Evolutionary conservation across 805 yeast genomes (phyloP), one percentile per base, ranked within the genome.

Genomic region (Candida maesae): DNA sequence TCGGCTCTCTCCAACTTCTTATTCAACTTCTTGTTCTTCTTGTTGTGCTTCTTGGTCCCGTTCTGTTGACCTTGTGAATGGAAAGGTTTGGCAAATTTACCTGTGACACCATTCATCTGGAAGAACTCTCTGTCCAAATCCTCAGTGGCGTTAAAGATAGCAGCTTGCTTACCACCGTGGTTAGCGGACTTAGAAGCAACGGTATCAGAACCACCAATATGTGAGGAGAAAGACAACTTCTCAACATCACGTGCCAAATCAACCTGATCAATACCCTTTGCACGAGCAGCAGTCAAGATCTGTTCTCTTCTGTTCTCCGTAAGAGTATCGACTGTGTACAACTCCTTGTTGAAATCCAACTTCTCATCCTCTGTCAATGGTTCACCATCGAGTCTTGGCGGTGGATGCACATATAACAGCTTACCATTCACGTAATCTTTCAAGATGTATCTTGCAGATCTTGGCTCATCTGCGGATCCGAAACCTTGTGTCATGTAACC

Each of bases 401-500:
- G 99, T 13, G 98, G 96, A 49, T 79, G 81, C 31, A 86, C 81
- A 59, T 74, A 90, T 35, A 88, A 68, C 42, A 93, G 68, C 61
- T 88, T 90, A 50, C 98, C 99, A 61, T 78, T 86, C 20, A 95
- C 97, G 55, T 89, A 93, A 63, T 93, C 99, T 64, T 93, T 93
- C 60, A 93, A 73, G 39, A 93, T 78, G 52, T 86, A 84, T 61
- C 99, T 76, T 31, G 96, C 81, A 12, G 99, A 96, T 63, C 99
- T 76, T 32, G 95, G 80, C 61, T 89, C 95, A 69, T 93, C 99
- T 3, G 99, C 98, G 52, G 88, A 79, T 58, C 98, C 98, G 59
- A 86, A 90, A 58, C 95, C 95, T 63, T 95, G 97, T 0, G 96
- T 85, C 95, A 88, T 90, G 61, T 79, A 93, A 55, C 99, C 99